phyloP scores from a whole-genome alignment of 345 rosid genomes.

The Syzygium grande region DNA sequence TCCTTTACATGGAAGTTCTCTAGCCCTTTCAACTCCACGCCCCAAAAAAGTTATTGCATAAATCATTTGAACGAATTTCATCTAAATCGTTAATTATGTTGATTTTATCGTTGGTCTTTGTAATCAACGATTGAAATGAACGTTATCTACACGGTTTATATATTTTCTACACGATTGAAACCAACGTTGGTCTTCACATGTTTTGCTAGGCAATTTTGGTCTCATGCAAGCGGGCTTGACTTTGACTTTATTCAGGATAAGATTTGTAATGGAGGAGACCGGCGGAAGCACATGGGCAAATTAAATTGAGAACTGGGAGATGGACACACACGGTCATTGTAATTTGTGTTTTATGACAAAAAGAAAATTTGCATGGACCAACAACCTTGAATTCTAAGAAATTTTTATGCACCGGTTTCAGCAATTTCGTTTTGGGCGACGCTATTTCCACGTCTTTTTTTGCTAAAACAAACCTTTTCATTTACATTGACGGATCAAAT shows the following conservation, averaged over 20 bases:
- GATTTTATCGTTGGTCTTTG: accelerated
- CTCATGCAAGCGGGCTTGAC: background rate
- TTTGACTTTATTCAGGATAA: background rate
- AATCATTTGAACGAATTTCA: background rate
- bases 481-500: background rate
- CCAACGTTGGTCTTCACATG: background rate
- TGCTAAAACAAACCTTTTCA: background rate
- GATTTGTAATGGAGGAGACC: background rate
- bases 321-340: background rate
- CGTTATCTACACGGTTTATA: background rate
- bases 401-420: background rate
- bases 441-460: background rate
- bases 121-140: background rate
- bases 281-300: background rate
- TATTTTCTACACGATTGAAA: background rate
- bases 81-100: background rate
- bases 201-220: background rate
- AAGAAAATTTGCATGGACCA: no score
- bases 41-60: background rate
- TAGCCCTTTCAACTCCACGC: background rate
- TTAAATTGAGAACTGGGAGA: background rate
- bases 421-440: background rate
- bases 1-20: background rate
- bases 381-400: background rate
- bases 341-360: no score